Conservation (phyloP, 495 filamentous ascomycete genomes). For the Penicillium maclennaniae region DNA sequence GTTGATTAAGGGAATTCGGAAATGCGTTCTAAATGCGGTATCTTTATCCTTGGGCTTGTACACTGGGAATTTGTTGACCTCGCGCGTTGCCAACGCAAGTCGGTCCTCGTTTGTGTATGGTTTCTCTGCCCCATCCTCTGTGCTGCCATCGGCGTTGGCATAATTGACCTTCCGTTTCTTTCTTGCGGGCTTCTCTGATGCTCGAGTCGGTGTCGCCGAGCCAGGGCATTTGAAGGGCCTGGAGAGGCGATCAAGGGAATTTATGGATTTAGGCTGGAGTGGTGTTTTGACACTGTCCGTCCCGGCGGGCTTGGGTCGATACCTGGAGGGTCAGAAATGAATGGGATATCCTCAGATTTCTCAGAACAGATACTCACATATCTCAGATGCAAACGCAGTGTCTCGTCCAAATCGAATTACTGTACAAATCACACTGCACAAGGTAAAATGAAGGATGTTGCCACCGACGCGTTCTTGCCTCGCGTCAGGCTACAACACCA, state of each 20-base stretch:
- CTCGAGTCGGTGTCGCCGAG: conserved; percentile 62
- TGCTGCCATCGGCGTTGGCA: conserved; percentile 67
- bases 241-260: conserved; percentile 65
- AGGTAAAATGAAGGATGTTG: neutral
- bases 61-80: conserved; percentile 84
- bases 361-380: conserved; percentile 1
- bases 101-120: conserved; percentile 87
- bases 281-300: conserved; percentile 36
- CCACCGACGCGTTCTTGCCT: conserved; percentile 26
- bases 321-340: conserved; percentile 27
- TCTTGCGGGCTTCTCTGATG: conserved; percentile 76
- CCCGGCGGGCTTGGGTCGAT: conserved; percentile 36
- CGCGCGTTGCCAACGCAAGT: conserved; percentile 78
- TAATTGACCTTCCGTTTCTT: conserved; percentile 92
- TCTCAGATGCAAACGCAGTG: conserved; percentile 10
- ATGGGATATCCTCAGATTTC: neutral
- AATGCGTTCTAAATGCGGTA: conserved; percentile 72
- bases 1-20: conserved; percentile 81
- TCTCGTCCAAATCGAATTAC: neutral
- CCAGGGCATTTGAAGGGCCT: conserved; percentile 95
- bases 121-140: conserved; percentile 66
- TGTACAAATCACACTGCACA: conserved; percentile 10
- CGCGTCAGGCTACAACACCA: conserved; percentile 33
- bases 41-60: conserved; percentile 90
- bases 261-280: conserved; percentile 35